These are phyloP conservation scores for Thalassiosira livingstoniorum DNA, from an alignment of 352 stramenopile species.

Conservation along the genomic window DNA sequence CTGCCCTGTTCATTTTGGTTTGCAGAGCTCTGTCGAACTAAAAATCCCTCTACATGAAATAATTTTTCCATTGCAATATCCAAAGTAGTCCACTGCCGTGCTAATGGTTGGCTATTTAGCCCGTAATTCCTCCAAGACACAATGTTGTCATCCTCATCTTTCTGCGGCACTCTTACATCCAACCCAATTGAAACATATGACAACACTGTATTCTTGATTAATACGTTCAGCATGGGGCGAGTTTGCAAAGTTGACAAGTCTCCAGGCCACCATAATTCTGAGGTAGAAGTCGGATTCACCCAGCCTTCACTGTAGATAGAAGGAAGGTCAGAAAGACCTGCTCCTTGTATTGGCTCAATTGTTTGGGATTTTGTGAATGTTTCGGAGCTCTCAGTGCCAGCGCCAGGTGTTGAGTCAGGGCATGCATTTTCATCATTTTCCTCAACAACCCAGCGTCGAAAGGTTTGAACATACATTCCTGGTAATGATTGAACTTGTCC, in stretches of 20 bases:
- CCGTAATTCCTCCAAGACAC: slow-evolving; percentile 66
- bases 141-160: not conserved
- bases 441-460: slow-evolving; percentile 55
- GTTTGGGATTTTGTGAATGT: not conserved
- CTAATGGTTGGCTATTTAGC: slow-evolving; percentile 60
- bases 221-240: slow-evolving; percentile 53
- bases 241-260: slow-evolving; percentile 53
- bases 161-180: slow-evolving; percentile 52
- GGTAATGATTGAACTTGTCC: slow-evolving; percentile 50
- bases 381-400: not conserved
- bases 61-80: slow-evolving; percentile 59
- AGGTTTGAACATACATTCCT: slow-evolving; percentile 54
- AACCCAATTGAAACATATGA: slow-evolving; percentile 54
- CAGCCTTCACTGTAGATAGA: slow-evolving; percentile 54
- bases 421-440: not conserved
- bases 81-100: slow-evolving; percentile 60
- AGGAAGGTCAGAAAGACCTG: slow-evolving; percentile 19
- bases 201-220: slow-evolving; percentile 44
- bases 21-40: slow-evolving; percentile 18
- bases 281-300: slow-evolving; percentile 56
- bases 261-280: slow-evolving; percentile 58
- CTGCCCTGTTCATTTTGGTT: slow-evolving; percentile 7
- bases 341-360: slow-evolving; percentile 45
- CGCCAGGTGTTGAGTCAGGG: no score
- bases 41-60: slow-evolving; percentile 67